Evolutionary conservation across 495 filamentous ascomycete genomes (phyloP).

Genomic region (Endocarpon pusillum): DNA sequence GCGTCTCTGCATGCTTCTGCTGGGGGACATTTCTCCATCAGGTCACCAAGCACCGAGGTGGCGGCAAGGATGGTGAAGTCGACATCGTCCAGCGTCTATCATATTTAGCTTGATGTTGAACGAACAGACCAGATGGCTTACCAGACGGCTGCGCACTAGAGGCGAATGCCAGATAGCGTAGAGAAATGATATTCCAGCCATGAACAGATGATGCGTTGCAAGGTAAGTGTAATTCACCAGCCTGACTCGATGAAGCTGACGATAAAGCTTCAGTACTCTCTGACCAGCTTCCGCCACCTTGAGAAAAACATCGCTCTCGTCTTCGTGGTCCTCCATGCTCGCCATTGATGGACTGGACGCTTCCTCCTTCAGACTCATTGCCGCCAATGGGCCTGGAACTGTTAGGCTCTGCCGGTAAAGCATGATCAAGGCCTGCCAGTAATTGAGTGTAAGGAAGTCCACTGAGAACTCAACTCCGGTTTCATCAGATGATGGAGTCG

Average conservation of each 20-base stretch:
- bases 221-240: slow-evolving; percentile 93
- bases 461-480: slow-evolving; percentile 76
- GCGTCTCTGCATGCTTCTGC: slow-evolving; percentile 80
- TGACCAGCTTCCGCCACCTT: slow-evolving; percentile 92
- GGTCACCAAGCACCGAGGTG: slow-evolving; percentile 64
- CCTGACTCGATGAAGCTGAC: slow-evolving; percentile 71
- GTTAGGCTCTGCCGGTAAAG: slow-evolving; percentile 83
- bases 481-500: slow-evolving; percentile 55
- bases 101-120: slow-evolving; percentile 2
- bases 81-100: slow-evolving; percentile 81
- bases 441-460: slow-evolving; percentile 82
- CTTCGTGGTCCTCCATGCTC: slow-evolving; percentile 46
- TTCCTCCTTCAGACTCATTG: slow-evolving; percentile 29
- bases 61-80: slow-evolving; percentile 93
- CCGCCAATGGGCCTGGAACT: slow-evolving; percentile 68
- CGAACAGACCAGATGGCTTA: slow-evolving; percentile 24
- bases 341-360: slow-evolving; percentile 43
- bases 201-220: slow-evolving; percentile 94
- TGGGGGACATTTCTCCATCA: slow-evolving; percentile 63
- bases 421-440: slow-evolving; percentile 97
- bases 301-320: slow-evolving; percentile 79
- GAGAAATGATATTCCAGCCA: slow-evolving; percentile 92
- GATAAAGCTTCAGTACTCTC: slow-evolving; percentile 77
- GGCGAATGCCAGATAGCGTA: slow-evolving; percentile 96
- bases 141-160: slow-evolving; percentile 64